Evolutionary conservation across 106 monocot species (phyloP).

Genomic region (Acorus gramineus): DNA sequence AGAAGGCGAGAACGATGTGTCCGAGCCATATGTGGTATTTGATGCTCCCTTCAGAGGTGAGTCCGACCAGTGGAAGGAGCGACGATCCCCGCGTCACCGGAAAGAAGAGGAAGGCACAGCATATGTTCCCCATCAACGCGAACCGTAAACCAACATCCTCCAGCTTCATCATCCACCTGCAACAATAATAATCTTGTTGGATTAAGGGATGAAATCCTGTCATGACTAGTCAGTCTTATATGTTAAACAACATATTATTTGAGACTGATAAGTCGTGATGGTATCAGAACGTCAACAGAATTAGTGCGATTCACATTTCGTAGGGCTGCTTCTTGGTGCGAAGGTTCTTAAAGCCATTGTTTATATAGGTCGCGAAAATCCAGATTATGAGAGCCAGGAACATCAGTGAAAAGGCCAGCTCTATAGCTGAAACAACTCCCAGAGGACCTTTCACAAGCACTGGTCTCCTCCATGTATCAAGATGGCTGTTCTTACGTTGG

Average conservation of each 20-base stretch:
- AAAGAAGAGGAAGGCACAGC: slow-evolving; percentile 76
- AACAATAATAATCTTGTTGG: neutral
- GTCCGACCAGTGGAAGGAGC: slow-evolving; percentile 56
- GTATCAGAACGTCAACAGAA: no score
- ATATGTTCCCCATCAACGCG: slow-evolving; percentile 44
- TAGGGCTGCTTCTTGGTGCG: neutral
- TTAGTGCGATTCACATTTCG: no score
- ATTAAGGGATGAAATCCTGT: no score
- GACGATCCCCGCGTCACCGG: slow-evolving; percentile 58
- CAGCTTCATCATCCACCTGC: slow-evolving; percentile 63
- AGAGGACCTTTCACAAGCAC: slow-evolving; percentile 45
- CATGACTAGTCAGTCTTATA: no score
- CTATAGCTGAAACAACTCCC: slow-evolving; percentile 51
- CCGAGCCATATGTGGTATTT: slow-evolving; percentile 91
- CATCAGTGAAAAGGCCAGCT: slow-evolving; percentile 42
- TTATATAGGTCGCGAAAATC: slow-evolving; percentile 25
- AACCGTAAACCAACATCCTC: slow-evolving; percentile 19
- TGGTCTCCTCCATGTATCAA: slow-evolving; percentile 49
- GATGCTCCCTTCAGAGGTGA: slow-evolving; percentile 65
- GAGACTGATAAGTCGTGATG: no score
- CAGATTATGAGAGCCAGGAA: slow-evolving; percentile 60
- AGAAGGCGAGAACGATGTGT: slow-evolving; percentile 46
- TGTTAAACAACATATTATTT: no score
- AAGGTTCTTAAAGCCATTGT: slow-evolving; percentile 7
- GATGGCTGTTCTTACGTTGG: neutral